Base-by-base conservation (phyloP, 1,284 basidiomycete genomes). In the Anthracocystis setariae region DNA sequence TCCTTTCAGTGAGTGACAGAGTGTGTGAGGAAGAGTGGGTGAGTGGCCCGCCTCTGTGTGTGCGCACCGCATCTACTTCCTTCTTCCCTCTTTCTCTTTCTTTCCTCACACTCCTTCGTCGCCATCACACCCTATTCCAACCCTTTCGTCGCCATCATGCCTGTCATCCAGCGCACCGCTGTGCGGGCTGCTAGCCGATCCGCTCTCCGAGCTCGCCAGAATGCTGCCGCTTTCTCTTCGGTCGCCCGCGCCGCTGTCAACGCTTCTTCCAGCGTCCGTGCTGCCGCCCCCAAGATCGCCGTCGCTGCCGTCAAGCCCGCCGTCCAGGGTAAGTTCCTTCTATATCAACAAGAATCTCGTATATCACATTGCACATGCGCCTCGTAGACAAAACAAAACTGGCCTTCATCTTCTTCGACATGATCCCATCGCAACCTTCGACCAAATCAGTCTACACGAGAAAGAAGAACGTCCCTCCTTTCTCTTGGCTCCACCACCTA, bases 161-260 rank as follows among this genome's bases (percentile, higher is more conserved):
- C 74, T 54, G 66, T 76, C 58, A 67, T 76, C 52, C 71, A 76
- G 74, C 74, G 74, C 56, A 62, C 74, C 47, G 74, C 74, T 57
- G 53, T 76, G 52, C 64, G 76, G 65, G 76, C 76, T 71, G 76
- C 69, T 27, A 73, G 67, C 54, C 76, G 76, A 47, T 50, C 52
- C 52, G 76, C 74, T 52, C 70, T 72, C 35, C 76, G 76, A 51
- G 64, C 71, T 57, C 74, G 67, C 47, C 71, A 74, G 63, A 76
- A 76, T 51, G 71, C 64, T 32, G 74, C 74, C 49, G 71, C 71
- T 47, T 63, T 76, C 64, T 73, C 74, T 62, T 58, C 74, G 38
- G 74, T 65, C 42, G 69, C 74, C 20, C 74, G 74, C 47, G 42
- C 65, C 32, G 55, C 58, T 39, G 58, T 69, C 25, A 69, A 55